Percentiles rank a stretch among this genome's conserved stretches.
Evolutionary conservation across 345 rosid genomes (phyloP).

Genomic region (Citrus inodora): DNA sequence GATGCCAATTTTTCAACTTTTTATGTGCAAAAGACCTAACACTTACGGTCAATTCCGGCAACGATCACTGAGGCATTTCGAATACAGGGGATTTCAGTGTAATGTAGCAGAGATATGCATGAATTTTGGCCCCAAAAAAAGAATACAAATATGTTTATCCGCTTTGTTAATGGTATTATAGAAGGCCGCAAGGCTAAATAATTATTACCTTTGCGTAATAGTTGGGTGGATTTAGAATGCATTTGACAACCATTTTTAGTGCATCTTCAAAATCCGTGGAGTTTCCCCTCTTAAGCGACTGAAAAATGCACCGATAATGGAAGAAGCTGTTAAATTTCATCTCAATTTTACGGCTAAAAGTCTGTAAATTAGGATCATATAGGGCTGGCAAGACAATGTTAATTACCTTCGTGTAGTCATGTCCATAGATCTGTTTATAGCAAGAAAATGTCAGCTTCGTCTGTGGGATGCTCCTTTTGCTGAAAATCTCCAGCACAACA

Average conservation of each 20-base stretch:
- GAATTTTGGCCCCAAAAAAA: neutral
- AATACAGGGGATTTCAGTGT: neutral
- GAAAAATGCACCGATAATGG: neutral
- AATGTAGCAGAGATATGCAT: neutral
- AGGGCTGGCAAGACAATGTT: neutral
- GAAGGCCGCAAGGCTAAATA: neutral
- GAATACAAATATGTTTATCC: neutral
- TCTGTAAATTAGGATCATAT: neutral
- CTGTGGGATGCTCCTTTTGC: constrained; percentile 65
- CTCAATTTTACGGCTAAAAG: neutral
- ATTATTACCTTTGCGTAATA: constrained; percentile 53
- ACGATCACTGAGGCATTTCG: neutral
- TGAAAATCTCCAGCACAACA: constrained; percentile 57
- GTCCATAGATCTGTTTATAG: constrained; percentile 65
- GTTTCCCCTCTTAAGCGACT: constrained; percentile 40
- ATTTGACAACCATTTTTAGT: constrained; percentile 42
- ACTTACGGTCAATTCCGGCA: neutral
- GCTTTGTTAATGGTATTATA: no score
- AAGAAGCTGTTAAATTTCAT: neutral
- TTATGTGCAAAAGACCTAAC: neutral
- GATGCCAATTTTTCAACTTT: neutral
- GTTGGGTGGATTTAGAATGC: constrained; percentile 40
- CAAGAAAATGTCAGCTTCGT: constrained; percentile 50
- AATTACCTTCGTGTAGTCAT: constrained; percentile 50
- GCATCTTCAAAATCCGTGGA: constrained; percentile 42